Percentiles rank a stretch among this genome's conserved stretches.
These are phyloP conservation scores for Teratosphaeria nubilosa DNA, from an alignment of 2,329 filamentous ascomycete species.

Conservation along the genomic window DNA sequence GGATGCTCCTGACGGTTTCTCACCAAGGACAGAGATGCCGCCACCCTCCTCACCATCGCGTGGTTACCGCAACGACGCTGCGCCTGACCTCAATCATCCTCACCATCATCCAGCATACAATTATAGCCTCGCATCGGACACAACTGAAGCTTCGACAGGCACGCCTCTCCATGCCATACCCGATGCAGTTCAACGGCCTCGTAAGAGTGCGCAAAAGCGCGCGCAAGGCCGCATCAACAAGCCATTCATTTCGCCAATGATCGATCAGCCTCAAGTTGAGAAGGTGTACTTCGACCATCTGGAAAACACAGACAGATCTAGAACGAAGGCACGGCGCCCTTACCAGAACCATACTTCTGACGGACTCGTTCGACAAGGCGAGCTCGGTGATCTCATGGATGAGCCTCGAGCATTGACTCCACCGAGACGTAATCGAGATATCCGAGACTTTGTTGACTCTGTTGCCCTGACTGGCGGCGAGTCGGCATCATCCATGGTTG, in stretches of 20 bases:
- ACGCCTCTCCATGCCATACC: slow-evolving; percentile 20
- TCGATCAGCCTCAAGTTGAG: slow-evolving; percentile 10
- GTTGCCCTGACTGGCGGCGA: slow-evolving; percentile 5
- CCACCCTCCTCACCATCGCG: background rate
- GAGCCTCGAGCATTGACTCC: slow-evolving; percentile 13
- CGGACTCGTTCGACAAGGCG: slow-evolving; percentile 16
- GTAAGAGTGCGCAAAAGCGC: slow-evolving; percentile 11
- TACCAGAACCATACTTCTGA: slow-evolving; percentile 1
- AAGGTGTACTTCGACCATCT: slow-evolving; percentile 23
- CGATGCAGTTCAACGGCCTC: slow-evolving; percentile 7
- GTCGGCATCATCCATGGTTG: slow-evolving; percentile 3
- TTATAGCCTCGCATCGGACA: slow-evolving; percentile 4
- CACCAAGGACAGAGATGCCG: background rate
- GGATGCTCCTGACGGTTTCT: background rate
- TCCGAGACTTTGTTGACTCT: slow-evolving; percentile 19
- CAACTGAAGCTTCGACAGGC: slow-evolving; percentile 6
- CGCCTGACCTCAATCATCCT: background rate
- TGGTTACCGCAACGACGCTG: background rate
- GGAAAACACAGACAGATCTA: slow-evolving; percentile 7
- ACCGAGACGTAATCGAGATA: slow-evolving; percentile 21
- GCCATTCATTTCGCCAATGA: slow-evolving; percentile 21
- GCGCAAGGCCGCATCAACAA: slow-evolving; percentile 11
- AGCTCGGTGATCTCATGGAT: slow-evolving; percentile 16
- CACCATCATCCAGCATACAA: slow-evolving; percentile 4
- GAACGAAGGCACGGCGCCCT: slow-evolving; percentile 2